Percentiles rank a stretch among this genome's conserved stretches.
Evolutionary conservation across 345 rosid species (phyloP).

Genomic region (Rhodomyrtus tomentosa): DNA sequence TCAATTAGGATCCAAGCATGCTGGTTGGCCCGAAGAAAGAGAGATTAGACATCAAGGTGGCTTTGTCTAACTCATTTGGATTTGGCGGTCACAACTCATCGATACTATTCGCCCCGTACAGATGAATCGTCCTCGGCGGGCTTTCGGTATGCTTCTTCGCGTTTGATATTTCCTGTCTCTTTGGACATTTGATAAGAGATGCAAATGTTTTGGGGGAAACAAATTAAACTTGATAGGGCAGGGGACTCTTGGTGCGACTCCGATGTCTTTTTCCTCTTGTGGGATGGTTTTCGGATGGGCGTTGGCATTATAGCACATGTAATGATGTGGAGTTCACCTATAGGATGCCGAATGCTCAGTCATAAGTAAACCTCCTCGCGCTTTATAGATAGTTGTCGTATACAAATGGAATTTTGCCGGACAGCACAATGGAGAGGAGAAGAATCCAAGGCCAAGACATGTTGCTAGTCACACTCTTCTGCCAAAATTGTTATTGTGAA

Average conservation of each 20-base stretch:
- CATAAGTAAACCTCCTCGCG: neutral
- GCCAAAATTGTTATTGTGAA: neutral
- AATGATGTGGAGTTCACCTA: neutral
- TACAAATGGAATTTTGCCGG: neutral
- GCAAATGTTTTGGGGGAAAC: neutral
- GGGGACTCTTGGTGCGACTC: neutral
- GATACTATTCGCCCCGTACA: constrained; percentile 10
- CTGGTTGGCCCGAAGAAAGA: constrained; percentile 22
- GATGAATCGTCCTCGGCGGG: neutral
- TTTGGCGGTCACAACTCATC: constrained; percentile 30
- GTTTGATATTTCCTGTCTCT: neutral
- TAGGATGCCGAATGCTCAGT: neutral
- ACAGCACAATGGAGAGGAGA: neutral
- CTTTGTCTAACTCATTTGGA: constrained; percentile 23
- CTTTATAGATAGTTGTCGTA: neutral
- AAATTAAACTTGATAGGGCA: neutral
- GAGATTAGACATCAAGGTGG: constrained; percentile 16
- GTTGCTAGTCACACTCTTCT: neutral
- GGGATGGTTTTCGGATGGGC: neutral
- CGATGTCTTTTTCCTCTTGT: neutral
- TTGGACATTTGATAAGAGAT: neutral
- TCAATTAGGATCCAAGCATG: constrained; percentile 7
- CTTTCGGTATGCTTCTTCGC: neutral
- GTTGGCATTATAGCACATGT: neutral
- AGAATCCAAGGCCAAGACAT: neutral